A percentile compares a stretch with the other conserved stretches of the same genome.
Conservation (phyloP, 495 filamentous ascomycete genomes). For the Neurospora sp. region DNA sequence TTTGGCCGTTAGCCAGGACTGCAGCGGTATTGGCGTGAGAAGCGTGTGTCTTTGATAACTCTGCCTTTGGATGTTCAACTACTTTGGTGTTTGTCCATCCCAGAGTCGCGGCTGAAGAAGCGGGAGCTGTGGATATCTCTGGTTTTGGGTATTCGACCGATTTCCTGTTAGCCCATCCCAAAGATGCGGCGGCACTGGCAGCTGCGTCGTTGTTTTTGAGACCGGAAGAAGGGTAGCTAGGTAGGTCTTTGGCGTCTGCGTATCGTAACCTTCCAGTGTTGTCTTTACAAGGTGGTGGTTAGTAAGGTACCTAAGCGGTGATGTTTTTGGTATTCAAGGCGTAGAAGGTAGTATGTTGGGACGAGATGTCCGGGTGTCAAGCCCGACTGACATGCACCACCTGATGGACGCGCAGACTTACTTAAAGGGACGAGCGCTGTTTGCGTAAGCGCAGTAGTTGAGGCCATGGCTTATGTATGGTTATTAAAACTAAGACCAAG, state of each 20-base stretch:
- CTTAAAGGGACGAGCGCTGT: background rate
- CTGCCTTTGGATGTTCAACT: slow-evolving; percentile 50
- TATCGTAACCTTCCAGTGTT: slow-evolving; percentile 52
- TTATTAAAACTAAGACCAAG: background rate
- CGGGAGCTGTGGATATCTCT: slow-evolving; percentile 35
- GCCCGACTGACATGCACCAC: background rate
- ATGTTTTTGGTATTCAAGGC: background rate
- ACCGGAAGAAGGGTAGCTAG: slow-evolving; percentile 55
- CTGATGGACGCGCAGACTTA: background rate
- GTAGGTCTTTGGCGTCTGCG: slow-evolving; percentile 56
- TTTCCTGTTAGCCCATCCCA: slow-evolving; percentile 62
- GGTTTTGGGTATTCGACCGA: slow-evolving; percentile 52
- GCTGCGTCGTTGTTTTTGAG: slow-evolving; percentile 53
- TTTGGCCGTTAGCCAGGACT: slow-evolving; percentile 56
- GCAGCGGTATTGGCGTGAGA: slow-evolving; percentile 54
- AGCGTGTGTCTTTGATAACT: slow-evolving; percentile 37
- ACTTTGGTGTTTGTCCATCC: slow-evolving; percentile 60
- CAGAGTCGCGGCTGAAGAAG: slow-evolving; percentile 61
- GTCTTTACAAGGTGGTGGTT: slow-evolving; percentile 8
- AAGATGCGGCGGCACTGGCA: slow-evolving; percentile 59
- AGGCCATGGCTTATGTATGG: background rate
- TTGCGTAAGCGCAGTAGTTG: background rate
- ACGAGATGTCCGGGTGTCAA: background rate
- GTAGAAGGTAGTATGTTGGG: background rate
- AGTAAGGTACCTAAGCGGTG: background rate